Base-by-base conservation (phyloP, 495 filamentous ascomycete genomes). In the Hypoxylon trugodes region DNA sequence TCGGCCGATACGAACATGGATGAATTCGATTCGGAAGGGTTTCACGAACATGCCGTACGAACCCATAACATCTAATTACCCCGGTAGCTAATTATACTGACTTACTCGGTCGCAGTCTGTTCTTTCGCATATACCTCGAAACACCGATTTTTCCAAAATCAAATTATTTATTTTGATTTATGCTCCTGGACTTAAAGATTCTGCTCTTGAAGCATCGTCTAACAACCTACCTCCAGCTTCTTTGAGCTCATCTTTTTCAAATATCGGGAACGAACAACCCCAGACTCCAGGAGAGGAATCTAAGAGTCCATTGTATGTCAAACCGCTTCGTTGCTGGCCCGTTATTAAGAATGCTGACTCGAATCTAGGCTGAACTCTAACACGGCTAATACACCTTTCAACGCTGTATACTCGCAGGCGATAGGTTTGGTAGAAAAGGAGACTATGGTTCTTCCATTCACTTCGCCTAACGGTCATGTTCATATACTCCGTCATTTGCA, bases 151-250 rank as follows among this genome's bases (percentile, higher is more conserved):
- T 56, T 84, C 85, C 41, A 86, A 80, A 21, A 83, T 86, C 40
- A 87, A 89, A 63, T 80, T 96, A 26, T 95, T 96, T 60, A 81
- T 96, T 46, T 82, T 97, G 54, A 96, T 97, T 71, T 96, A 96
- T 70, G 86, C 90, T 9, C 93, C 93, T 0, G 83, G 82, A 24
- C 79, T 96, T 54, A 92, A 90, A 74, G 88, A 90, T 59, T 79
- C 80, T 32, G 72, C 77, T 13, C 72, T 81, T 33, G 82, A 78
- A 41, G 78, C 82, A 13, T 58, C 68, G 36, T 73, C 77, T 59
- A 76, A 76, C 42, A 81, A 81, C 25, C 74, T 79, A 43, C 77
- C 80, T 46, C 81, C 84, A 32, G 71, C 79, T 26, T 95, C 91
- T 10, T 78, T 93, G 53, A 86, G 88, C 57, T 96, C 92, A 6